Conservation (phyloP, 257 asterid genomes). For the Solanum ossicruentum region DNA sequence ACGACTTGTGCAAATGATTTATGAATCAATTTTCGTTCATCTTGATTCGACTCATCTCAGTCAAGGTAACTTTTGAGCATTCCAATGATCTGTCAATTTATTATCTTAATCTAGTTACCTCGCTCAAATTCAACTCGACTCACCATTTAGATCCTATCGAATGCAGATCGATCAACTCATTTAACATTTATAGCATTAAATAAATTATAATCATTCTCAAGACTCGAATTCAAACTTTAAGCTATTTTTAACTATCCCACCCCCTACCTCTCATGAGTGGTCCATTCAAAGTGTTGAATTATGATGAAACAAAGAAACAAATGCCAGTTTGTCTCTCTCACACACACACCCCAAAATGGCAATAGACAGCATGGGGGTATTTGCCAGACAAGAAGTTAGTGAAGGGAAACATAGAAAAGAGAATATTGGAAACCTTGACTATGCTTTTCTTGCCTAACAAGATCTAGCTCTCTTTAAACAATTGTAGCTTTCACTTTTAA, state of each 20-base stretch:
- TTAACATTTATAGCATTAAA: no score
- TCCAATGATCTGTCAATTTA: background rate
- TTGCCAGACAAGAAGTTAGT: background rate
- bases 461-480: constrained; percentile 3
- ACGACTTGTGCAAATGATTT: background rate
- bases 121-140: no score
- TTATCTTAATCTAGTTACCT: background rate
- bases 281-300: background rate
- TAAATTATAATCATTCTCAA: background rate
- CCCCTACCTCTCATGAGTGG: background rate
- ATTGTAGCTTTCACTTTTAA: background rate
- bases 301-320: background rate
- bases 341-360: background rate
- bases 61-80: background rate
- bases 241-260: background rate
- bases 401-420: background rate
- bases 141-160: background rate
- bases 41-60: background rate
- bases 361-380: background rate
- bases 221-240: background rate
- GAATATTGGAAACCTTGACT: background rate
- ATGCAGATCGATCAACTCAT: background rate
- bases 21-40: background rate
- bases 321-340: background rate
- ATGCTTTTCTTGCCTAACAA: constrained; percentile 43